Percentiles rank a stretch among this genome's conserved stretches.
These are phyloP conservation scores for Colletotrichum sp. DNA, from an alignment of 2,329 filamentous ascomycete genomes.

Conservation along the genomic window DNA sequence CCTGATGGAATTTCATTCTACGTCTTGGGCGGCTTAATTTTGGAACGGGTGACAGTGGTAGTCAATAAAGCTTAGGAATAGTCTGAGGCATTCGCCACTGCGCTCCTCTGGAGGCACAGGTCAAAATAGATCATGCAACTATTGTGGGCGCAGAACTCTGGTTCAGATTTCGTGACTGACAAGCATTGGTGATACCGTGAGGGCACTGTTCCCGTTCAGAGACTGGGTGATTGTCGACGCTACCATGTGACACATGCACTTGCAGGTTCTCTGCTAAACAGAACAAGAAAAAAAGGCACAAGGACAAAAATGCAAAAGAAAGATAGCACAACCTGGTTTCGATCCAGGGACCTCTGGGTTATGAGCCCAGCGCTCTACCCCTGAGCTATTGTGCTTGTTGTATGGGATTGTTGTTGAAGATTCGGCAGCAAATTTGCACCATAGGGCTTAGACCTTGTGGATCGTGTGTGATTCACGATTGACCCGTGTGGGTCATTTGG, in stretches of 20 bases:
- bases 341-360: slow-evolving; percentile 19
- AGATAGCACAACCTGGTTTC: slow-evolving; percentile 9
- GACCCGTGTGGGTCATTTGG: neutral
- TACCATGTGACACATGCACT: neutral
- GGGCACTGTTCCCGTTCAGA: neutral
- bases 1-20: neutral
- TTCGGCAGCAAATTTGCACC: fast-evolving
- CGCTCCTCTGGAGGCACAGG: neutral
- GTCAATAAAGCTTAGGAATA: neutral
- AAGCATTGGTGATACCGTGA: neutral
- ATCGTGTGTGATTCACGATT: neutral
- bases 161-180: neutral
- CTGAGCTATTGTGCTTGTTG: slow-evolving; percentile 18
- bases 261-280: neutral
- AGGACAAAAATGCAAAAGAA: neutral
- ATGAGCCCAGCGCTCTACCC: slow-evolving; percentile 20
- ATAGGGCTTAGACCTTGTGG: neutral
- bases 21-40: neutral
- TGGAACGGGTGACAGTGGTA: neutral
- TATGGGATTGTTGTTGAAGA: neutral
- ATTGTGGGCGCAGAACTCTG: neutral
- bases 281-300: neutral
- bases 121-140: neutral
- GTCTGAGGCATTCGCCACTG: neutral
- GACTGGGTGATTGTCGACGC: neutral